These are phyloP conservation scores for Tetrahymena borealis DNA, from an alignment of 73 alveolate species.

Conservation along the genomic window DNA sequence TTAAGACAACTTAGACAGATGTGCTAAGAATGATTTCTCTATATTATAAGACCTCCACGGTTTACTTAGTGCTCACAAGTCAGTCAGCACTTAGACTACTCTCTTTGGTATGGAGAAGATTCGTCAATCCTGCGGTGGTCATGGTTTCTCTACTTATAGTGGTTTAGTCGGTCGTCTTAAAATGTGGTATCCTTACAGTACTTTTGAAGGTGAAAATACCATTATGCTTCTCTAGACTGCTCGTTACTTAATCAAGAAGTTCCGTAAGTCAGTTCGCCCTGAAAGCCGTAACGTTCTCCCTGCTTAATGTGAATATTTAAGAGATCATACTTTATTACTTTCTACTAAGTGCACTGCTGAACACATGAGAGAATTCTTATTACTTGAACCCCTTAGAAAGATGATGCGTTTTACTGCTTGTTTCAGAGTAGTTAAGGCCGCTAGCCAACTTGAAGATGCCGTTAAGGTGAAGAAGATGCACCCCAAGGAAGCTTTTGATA, in stretches of 20 bases:
- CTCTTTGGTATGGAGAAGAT: slow-evolving; percentile 39
- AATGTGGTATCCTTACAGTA: slow-evolving; percentile 61
- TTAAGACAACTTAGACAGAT: slow-evolving; percentile 11
- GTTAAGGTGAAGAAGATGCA: not conserved
- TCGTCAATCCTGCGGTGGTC: slow-evolving; percentile 84
- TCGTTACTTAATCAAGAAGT: slow-evolving; percentile 47
- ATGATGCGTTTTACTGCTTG: not conserved
- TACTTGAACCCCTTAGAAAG: not conserved
- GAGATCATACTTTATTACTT: not conserved
- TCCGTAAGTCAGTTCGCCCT: slow-evolving; percentile 12
- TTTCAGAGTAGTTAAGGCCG: not conserved
- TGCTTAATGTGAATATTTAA: not conserved
- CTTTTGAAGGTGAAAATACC: slow-evolving; percentile 79
- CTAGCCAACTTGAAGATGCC: not conserved
- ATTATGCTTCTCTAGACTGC: slow-evolving; percentile 64
- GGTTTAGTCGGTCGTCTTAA: slow-evolving; percentile 46
- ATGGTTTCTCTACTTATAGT: slow-evolving; percentile 64
- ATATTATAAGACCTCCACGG: slow-evolving; percentile 29
- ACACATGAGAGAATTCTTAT: not conserved
- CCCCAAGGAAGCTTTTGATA: slow-evolving; percentile 46
- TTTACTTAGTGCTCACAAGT: slow-evolving; percentile 38
- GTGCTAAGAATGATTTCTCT: slow-evolving; percentile 13
- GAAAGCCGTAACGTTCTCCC: not conserved
- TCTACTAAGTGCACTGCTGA: not conserved
- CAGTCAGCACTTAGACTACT: slow-evolving; percentile 29